A percentile compares a stretch with the other conserved stretches of the same genome.
phyloP scores from a whole-genome alignment of 805 yeast genomes.

The Kuraishia hungarica region DNA sequence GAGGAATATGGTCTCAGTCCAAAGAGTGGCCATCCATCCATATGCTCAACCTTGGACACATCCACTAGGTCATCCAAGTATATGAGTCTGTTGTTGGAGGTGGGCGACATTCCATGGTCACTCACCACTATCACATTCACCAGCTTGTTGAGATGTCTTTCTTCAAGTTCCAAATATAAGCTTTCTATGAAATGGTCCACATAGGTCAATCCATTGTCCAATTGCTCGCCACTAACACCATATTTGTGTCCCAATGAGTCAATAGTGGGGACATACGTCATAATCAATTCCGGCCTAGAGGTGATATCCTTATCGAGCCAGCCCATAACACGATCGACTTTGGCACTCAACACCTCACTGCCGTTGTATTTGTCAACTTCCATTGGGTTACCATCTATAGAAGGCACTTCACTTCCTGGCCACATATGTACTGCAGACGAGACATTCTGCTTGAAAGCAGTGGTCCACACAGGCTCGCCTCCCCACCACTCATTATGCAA shows the following conservation, averaged over 20 bases:
- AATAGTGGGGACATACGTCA: conserved; percentile 74
- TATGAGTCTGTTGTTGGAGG: conserved; percentile 59
- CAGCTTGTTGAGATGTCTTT: conserved; percentile 51
- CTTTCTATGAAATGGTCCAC: conserved; percentile 60
- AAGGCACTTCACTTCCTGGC: conserved; percentile 85
- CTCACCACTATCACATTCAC: conserved; percentile 75
- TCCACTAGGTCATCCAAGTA: conserved; percentile 67
- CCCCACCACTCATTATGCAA: conserved; percentile 66
- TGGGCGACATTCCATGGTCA: conserved; percentile 93
- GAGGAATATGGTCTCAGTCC: conserved; percentile 56
- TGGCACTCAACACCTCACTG: conserved; percentile 47
- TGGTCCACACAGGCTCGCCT: conserved; percentile 85
- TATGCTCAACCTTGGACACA: conserved; percentile 42
- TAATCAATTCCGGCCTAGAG: conserved; percentile 64
- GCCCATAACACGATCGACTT: conserved; percentile 45
- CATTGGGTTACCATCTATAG: conserved; percentile 33
- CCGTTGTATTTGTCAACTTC: conserved; percentile 59
- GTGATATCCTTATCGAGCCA: conserved; percentile 59
- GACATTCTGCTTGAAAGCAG: conserved; percentile 56
- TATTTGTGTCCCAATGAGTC: conserved; percentile 69
- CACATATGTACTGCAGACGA: conserved; percentile 85
- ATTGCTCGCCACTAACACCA: conserved; percentile 58
- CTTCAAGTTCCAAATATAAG: conserved; percentile 35
- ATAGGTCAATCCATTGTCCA: conserved; percentile 43
- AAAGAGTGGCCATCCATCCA: conserved; percentile 82